A percentile compares a stretch with the other conserved stretches of the same genome.
Conservation (phyloP, 2,329 filamentous ascomycete genomes). For the Aspergillus sp. region DNA sequence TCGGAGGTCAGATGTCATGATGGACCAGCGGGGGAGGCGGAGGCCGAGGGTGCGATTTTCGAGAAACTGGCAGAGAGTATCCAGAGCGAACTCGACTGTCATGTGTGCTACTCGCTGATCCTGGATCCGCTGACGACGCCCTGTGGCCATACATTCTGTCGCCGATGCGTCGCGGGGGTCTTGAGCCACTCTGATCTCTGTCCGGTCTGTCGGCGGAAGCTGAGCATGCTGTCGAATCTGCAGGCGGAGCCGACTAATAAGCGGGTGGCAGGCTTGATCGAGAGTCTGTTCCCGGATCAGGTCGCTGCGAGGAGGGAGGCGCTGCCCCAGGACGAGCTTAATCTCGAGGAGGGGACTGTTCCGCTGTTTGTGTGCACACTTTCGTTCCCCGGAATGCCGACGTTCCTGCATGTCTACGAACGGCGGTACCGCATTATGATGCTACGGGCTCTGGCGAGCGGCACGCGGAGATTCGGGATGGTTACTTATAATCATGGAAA, state of each 20-base stretch:
- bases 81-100: conserved; percentile 70
- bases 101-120: conserved; percentile 75
- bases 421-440: conserved; percentile 90
- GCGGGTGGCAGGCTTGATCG: conserved; percentile 53
- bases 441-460: conserved; percentile 59
- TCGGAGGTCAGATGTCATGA: conserved; percentile 48
- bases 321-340: conserved; percentile 48
- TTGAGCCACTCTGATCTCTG: conserved; percentile 71
- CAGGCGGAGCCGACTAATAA: conserved; percentile 50
- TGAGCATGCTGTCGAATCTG: conserved; percentile 47
- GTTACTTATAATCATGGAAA: conserved; percentile 56
- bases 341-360: conserved; percentile 47
- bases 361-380: conserved; percentile 76
- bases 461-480: conserved; percentile 74
- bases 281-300: conserved; percentile 59
- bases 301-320: conserved; percentile 49
- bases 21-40: conserved; percentile 14
- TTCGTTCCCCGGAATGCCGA: conserved; percentile 72
- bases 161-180: conserved; percentile 64
- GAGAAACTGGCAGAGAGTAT: conserved; percentile 51
- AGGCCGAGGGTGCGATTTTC: conserved; percentile 25
- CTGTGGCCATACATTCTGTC: conserved; percentile 86
- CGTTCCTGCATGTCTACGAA: conserved; percentile 85
- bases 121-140: conserved; percentile 73
- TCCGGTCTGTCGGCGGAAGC: conserved; percentile 63